phyloP scores from a whole-genome alignment of 1,139 yeast genomes.

The Zygoascus hellenicus region DNA sequence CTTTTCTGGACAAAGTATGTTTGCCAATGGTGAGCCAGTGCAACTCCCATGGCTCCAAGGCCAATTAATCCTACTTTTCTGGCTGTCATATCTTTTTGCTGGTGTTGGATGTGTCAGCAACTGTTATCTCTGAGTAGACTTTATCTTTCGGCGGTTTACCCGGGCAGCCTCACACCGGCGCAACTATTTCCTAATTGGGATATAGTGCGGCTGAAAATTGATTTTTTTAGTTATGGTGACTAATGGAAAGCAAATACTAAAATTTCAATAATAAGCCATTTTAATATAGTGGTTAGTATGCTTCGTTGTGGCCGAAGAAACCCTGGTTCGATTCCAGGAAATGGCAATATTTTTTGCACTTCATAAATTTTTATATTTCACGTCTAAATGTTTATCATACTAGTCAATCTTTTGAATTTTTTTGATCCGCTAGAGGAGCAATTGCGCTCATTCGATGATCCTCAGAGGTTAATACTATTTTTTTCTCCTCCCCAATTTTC shows the following conservation, averaged over 20 bases:
- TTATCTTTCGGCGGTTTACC: constrained; percentile 1
- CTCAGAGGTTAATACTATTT: too few relatives aligned
- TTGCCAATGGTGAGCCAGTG: constrained; percentile 22
- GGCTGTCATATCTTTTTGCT: constrained; percentile 1
- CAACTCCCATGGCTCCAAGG: constrained; percentile 25
- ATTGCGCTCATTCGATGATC: background rate
- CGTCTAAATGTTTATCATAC: background rate
- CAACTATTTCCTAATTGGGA: background rate
- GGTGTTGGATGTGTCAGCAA: background rate
- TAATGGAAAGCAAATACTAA: too few relatives aligned
- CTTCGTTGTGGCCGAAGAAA: constrained; percentile 25
- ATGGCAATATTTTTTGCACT: constrained; percentile 16
- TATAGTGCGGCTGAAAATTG: background rate
- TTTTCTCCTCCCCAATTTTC: too few relatives aligned
- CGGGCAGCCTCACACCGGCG: background rate
- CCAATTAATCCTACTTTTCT: constrained; percentile 17
- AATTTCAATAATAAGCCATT: constrained; percentile 16
- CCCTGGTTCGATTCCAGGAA: constrained; percentile 24
- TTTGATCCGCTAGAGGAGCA: background rate
- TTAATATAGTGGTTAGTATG: constrained; percentile 23
- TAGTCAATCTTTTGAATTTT: background rate
- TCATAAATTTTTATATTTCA: background rate
- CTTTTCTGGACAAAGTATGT: constrained; percentile 13
- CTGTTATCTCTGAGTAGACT: background rate
- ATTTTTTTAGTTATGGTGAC: background rate